phyloP scores from a whole-genome alignment of 371 early-diverging fungal genomes.

The Mucor sp. region DNA sequence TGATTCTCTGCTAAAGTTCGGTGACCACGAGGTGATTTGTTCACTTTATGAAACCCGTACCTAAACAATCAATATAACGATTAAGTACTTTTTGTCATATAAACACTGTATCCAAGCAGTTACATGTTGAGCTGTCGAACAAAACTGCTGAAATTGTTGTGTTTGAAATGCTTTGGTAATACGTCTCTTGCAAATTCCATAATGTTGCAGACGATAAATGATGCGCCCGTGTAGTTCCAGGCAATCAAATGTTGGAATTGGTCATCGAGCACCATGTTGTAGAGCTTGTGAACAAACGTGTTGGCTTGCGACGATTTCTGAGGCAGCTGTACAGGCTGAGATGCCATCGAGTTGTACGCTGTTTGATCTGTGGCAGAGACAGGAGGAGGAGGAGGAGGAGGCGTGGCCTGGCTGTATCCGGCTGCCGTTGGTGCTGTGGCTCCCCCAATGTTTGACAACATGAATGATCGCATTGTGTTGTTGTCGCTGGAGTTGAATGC shows the following conservation, averaged over 20 bases:
- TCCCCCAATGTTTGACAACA: background rate
- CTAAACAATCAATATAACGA: constrained; percentile 24
- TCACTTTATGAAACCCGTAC: constrained; percentile 91
- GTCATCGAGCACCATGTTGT: constrained; percentile 79
- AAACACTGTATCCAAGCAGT: constrained; percentile 10
- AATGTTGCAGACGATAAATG: constrained; percentile 91
- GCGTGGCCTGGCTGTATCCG: background rate
- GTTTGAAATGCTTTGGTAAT: constrained; percentile 85
- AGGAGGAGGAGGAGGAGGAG: background rate
- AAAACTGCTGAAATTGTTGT: constrained; percentile 88
- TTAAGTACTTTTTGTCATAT: background rate
- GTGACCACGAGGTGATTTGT: constrained; percentile 83
- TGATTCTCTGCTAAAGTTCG: constrained; percentile 84
- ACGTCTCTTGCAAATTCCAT: constrained; percentile 81
- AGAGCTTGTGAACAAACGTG: constrained; percentile 50
- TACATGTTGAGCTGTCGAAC: constrained; percentile 90
- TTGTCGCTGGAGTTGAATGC: background rate
- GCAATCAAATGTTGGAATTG: constrained; percentile 81
- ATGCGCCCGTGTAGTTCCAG: constrained; percentile 83
- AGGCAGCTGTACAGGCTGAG: constrained; percentile 9
- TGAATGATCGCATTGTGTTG: background rate
- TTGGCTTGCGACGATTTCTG: constrained; percentile 26
- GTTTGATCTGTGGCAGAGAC: constrained; percentile 4
- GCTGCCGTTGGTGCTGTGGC: background rate
- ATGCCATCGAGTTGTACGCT: background rate